Conservation (phyloP, 1,139 yeast species). For the Geotrichum fermentans region DNA sequence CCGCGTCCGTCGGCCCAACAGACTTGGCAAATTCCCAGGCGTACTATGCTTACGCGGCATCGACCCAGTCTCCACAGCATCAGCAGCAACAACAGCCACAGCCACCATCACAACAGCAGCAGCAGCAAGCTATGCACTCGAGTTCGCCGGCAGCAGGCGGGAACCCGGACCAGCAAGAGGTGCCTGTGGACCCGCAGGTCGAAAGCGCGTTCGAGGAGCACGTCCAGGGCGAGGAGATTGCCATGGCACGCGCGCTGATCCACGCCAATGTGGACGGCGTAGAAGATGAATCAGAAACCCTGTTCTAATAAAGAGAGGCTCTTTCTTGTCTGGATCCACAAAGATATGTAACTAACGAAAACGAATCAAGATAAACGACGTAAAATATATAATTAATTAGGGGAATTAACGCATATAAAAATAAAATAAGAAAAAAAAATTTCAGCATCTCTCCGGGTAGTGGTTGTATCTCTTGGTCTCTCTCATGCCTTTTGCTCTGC, state of each 20-base stretch:
- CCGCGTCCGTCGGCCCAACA: no score
- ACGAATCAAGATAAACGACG: not conserved
- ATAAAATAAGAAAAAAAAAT: not conserved
- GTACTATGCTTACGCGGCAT: not conserved
- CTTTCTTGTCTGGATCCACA: not conserved
- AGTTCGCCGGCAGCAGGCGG: not conserved
- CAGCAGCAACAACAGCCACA: constrained; percentile 22
- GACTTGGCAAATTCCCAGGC: not conserved
- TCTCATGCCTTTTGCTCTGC: no score
- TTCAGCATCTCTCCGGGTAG: not conserved
- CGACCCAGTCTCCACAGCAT: constrained; percentile 26
- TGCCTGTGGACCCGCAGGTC: constrained; percentile 59
- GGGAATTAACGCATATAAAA: not conserved
- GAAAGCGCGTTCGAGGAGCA: constrained; percentile 46
- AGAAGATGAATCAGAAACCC: constrained; percentile 22
- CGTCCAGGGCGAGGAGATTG: constrained; percentile 47
- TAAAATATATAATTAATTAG: no score
- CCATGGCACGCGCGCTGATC: constrained; percentile 60
- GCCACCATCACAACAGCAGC: constrained; percentile 14
- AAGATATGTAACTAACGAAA: not conserved
- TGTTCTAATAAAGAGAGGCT: not conserved
- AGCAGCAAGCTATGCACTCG: not conserved
- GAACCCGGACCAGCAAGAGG: constrained; percentile 24
- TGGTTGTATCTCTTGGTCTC: no score
- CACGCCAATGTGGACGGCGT: constrained; percentile 45